Conservation (phyloP, 306 rosid species). For the Corylus heterophylla region DNA sequence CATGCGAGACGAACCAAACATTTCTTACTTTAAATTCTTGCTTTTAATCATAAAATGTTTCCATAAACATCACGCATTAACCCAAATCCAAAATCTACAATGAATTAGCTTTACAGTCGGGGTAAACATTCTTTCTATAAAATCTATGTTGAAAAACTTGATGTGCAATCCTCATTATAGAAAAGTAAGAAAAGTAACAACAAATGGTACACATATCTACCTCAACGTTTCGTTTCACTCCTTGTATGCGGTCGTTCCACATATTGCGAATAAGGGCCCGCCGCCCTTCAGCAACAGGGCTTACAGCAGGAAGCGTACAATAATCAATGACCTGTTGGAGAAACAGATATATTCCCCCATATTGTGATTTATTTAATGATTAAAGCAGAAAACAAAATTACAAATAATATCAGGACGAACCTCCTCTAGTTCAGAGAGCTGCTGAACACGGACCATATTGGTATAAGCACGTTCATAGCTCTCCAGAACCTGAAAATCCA, state of each 20-base stretch:
- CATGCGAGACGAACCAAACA: neutral
- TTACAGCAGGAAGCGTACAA: slow-evolving; percentile 75
- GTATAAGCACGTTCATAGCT: slow-evolving; percentile 96
- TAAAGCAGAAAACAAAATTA: slow-evolving; percentile 13
- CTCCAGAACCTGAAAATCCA: slow-evolving; percentile 73
- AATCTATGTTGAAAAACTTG: neutral
- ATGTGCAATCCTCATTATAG: neutral
- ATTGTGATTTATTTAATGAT: slow-evolving; percentile 10
- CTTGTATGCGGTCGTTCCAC: slow-evolving; percentile 99
- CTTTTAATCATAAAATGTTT: neutral
- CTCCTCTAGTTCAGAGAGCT: slow-evolving; percentile 96
- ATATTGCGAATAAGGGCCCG: slow-evolving; percentile 90
- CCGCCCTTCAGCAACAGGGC: slow-evolving; percentile 83
- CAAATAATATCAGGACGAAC: slow-evolving; percentile 42
- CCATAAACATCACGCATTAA: slow-evolving; percentile 4
- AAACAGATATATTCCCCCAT: slow-evolving; percentile 20
- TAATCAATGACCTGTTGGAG: slow-evolving; percentile 81
- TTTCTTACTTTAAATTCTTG: neutral
- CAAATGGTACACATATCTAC: slow-evolving; percentile 35
- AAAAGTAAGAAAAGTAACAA: neutral
- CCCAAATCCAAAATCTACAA: slow-evolving; percentile 14
- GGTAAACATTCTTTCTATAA: neutral
- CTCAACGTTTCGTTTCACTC: slow-evolving; percentile 93
- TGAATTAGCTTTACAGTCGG: neutral
- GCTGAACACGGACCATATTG: slow-evolving; percentile 98